These are phyloP conservation scores for Halteria grandinella DNA, from an alignment of 73 alveolate genomes.

Conservation along the genomic window DNA sequence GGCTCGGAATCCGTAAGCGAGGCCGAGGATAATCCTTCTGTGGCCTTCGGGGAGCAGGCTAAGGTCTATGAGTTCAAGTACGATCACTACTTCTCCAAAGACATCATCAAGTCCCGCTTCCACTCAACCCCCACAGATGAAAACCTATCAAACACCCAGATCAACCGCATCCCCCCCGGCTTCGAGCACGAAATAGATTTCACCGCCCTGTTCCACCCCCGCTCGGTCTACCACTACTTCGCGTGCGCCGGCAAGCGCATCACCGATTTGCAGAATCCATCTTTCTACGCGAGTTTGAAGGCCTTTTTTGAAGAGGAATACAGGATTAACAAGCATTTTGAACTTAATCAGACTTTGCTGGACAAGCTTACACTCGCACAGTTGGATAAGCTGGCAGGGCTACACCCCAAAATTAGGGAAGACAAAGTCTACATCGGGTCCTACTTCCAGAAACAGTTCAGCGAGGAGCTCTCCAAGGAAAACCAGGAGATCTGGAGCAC, in stretches of 20 bases:
- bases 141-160: not conserved
- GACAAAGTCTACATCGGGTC: slow-evolving; percentile 65
- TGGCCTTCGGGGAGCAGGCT: not conserved
- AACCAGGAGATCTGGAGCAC: slow-evolving; percentile 13
- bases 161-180: slow-evolving; percentile 6
- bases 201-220: not conserved
- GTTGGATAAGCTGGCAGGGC: slow-evolving; percentile 21
- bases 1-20: not conserved
- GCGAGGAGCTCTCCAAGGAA: slow-evolving; percentile 36
- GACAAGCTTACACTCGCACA: slow-evolving; percentile 44
- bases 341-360: not conserved
- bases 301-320: not conserved
- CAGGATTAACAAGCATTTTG: not conserved
- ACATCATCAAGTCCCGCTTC: not conserved
- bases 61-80: slow-evolving; percentile 5
- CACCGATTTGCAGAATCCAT: slow-evolving; percentile 25
- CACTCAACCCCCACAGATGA: not conserved
- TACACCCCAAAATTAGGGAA: slow-evolving; percentile 35
- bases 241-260: not conserved
- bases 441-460: slow-evolving; percentile 39
- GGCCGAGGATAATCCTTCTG: slow-evolving; percentile 1
- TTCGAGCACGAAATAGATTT: slow-evolving; percentile 5
- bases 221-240: not conserved
- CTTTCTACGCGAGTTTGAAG: slow-evolving; percentile 22
- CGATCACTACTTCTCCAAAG: slow-evolving; percentile 26